These are phyloP conservation scores for Strobilomyces dryophilus DNA, from an alignment of 768 basidiomycete species.

Conservation along the genomic window DNA sequence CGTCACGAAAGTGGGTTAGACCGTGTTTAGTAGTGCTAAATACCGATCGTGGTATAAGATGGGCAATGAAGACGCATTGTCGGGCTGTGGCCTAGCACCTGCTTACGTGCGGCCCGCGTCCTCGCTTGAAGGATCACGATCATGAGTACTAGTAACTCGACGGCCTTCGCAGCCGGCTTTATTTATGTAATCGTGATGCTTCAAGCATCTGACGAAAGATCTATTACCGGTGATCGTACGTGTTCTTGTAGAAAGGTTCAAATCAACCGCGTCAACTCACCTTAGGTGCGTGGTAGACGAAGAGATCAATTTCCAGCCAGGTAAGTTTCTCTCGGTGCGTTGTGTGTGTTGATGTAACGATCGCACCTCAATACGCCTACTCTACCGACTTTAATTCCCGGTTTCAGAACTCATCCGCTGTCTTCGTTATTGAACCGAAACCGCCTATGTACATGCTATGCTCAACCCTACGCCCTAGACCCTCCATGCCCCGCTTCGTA, in stretches of 20 bases:
- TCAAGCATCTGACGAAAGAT: conserved; percentile 50
- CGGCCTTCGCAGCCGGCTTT: conserved; percentile 45
- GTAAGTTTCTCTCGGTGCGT: neutral
- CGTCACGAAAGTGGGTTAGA: conserved; percentile 28
- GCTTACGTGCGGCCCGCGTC: conserved; percentile 51
- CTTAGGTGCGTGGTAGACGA: conserved; percentile 16
- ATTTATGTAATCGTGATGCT: too few species aligned
- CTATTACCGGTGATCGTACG: conserved; percentile 34
- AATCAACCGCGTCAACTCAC: too few species aligned
- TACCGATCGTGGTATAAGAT: conserved; percentile 65
- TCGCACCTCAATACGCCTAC: too few species aligned
- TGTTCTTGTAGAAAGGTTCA: neutral
- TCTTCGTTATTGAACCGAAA: too few species aligned
- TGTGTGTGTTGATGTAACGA: too few species aligned
- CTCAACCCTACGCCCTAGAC: too few species aligned
- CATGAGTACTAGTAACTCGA: too few species aligned
- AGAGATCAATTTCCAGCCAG: conserved; percentile 13
- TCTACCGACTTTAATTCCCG: too few species aligned
- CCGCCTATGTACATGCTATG: too few species aligned
- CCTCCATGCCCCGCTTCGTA: too few species aligned
- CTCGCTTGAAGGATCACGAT: conserved; percentile 63
- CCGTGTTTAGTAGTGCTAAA: conserved; percentile 45
- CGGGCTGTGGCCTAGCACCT: too few species aligned
- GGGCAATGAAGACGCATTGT: conserved; percentile 51
- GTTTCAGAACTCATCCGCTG: too few species aligned